phyloP scores from a whole-genome alignment of 2,329 filamentous ascomycete genomes.

The Phyllosticta ampelicida region DNA sequence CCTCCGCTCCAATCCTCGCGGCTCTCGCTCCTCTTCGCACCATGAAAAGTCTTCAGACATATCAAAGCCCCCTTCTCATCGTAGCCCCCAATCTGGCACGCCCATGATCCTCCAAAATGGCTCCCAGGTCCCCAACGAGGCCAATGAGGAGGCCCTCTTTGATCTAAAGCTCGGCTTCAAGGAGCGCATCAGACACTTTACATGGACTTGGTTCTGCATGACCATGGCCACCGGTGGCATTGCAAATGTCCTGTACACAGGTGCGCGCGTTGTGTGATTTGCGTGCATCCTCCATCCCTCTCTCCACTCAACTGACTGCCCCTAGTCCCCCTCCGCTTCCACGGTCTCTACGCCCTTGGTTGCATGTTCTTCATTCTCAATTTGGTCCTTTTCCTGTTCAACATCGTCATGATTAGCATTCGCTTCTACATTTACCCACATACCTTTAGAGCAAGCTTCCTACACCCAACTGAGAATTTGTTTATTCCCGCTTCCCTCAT shows the following conservation, averaged over 20 bases:
- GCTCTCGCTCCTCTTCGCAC: background rate
- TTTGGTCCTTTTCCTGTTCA: slow-evolving; percentile 56
- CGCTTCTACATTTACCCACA: slow-evolving; percentile 61
- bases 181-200: slow-evolving; percentile 50
- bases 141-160: background rate
- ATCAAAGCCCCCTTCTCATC: background rate
- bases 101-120: background rate
- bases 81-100: background rate
- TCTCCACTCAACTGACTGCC: background rate
- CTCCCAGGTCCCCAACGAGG: background rate
- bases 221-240: slow-evolving; percentile 52
- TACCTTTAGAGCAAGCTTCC: slow-evolving; percentile 59
- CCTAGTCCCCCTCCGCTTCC: slow-evolving; percentile 32
- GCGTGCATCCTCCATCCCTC: background rate
- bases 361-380: slow-evolving; percentile 40
- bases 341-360: slow-evolving; percentile 37
- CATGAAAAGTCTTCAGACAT: background rate
- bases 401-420: slow-evolving; percentile 53
- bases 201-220: slow-evolving; percentile 72
- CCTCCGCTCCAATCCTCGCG: background rate
- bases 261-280: slow-evolving; percentile 31
- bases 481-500: slow-evolving; percentile 62
- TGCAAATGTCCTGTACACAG: slow-evolving; percentile 47
- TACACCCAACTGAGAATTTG: slow-evolving; percentile 66
- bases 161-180: slow-evolving; percentile 33